Evolutionary conservation across 1,284 basidiomycete genomes (phyloP).

Genomic region (Trametes pubescens): DNA sequence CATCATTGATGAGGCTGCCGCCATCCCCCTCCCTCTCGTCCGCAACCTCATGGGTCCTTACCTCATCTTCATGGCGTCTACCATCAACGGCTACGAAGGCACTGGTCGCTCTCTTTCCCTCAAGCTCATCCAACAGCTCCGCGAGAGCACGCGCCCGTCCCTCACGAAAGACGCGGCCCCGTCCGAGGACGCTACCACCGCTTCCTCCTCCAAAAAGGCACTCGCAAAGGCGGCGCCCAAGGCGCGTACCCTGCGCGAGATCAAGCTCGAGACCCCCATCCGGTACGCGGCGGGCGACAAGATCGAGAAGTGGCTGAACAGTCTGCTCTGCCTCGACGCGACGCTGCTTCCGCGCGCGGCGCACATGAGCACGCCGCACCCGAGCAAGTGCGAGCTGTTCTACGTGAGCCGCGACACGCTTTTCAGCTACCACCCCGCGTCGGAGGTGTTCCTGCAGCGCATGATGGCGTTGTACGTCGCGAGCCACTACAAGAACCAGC

Average conservation of each 20-base stretch:
- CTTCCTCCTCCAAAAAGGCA: constrained; percentile 60
- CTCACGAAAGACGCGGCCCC: constrained; percentile 64
- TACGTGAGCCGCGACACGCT: constrained; percentile 96
- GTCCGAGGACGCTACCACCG: constrained; percentile 56
- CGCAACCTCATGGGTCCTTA: constrained; percentile 96
- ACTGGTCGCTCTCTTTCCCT: constrained; percentile 97
- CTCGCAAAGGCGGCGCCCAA: constrained; percentile 65
- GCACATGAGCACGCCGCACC: constrained; percentile 90
- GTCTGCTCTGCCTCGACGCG: constrained; percentile 93
- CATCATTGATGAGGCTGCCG: constrained; percentile 98
- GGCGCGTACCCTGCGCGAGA: constrained; percentile 86
- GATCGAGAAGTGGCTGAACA: constrained; percentile 96
- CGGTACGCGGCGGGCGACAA: constrained; percentile 90
- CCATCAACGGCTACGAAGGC: constrained; percentile 99
- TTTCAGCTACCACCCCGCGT: constrained; percentile 97
- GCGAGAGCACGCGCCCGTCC: constrained; percentile 84
- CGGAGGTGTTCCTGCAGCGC: constrained; percentile 95
- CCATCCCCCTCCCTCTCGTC: constrained; percentile 95
- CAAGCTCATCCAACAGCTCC: constrained; percentile 97
- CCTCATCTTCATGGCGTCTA: constrained; percentile 98
- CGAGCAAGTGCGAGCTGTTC: constrained; percentile 93
- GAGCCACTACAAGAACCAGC: constrained; percentile 99
- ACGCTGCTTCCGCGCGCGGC: constrained; percentile 70
- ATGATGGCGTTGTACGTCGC: constrained; percentile 99
- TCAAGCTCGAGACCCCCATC: constrained; percentile 96